Percentiles rank a stretch among this genome's conserved stretches.
phyloP scores from a whole-genome alignment of 768 basidiomycete species.

The Boletales sp. region DNA sequence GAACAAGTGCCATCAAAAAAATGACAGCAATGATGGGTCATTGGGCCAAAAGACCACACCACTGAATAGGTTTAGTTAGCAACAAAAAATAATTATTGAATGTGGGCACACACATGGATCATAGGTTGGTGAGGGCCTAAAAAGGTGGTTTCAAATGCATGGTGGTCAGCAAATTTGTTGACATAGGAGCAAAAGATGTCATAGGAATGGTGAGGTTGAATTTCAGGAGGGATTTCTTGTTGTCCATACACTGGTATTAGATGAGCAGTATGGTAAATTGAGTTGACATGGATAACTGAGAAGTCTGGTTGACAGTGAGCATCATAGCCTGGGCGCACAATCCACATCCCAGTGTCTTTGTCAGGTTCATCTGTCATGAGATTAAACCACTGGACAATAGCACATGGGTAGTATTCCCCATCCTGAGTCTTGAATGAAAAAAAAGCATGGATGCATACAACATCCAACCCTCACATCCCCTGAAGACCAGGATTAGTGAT shows the following conservation, averaged over 20 bases:
- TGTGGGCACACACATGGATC: too few relatives aligned
- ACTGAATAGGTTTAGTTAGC: too few relatives aligned
- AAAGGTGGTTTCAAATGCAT: constrained; percentile 20
- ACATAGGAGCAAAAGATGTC: constrained; percentile 22
- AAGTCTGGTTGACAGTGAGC: neutral
- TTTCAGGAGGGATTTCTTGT: constrained; percentile 8
- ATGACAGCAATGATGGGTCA: constrained; percentile 21
- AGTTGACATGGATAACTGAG: constrained; percentile 25
- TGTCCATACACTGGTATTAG: constrained; percentile 26
- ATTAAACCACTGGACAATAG: too few relatives aligned
- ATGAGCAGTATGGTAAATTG: constrained; percentile 29
- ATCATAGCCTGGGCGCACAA: constrained; percentile 13
- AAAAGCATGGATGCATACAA: constrained; percentile 15
- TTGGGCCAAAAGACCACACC: constrained; percentile 14
- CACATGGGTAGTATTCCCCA: too few relatives aligned
- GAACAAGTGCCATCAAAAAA: constrained; percentile 24
- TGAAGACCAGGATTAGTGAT: constrained; percentile 1
- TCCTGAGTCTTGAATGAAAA: constrained; percentile 10
- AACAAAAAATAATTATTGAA: too few relatives aligned
- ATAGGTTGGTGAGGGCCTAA: too few relatives aligned
- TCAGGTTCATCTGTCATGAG: constrained; percentile 16
- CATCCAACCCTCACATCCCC: constrained; percentile 13
- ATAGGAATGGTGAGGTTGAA: constrained; percentile 15
- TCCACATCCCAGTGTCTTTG: constrained; percentile 28
- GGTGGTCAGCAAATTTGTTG: constrained; percentile 27